These are phyloP conservation scores for Trypanosomatidae sp. DNA, from an alignment of 208 protist species.

Conservation along the genomic window DNA sequence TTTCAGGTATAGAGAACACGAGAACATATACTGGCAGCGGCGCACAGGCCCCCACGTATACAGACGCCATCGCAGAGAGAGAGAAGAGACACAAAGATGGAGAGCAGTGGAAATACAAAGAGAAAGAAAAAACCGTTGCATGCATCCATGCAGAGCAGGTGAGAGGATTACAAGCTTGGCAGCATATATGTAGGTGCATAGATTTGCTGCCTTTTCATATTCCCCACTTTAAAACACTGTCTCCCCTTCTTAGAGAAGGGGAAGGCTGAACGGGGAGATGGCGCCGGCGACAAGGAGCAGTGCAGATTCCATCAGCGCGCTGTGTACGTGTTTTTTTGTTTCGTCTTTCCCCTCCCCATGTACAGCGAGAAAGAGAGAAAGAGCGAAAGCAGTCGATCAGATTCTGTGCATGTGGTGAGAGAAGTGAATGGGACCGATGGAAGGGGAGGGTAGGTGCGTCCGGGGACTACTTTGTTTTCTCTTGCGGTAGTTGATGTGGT, in stretches of 20 bases:
- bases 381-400: not conserved
- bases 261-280: not conserved
- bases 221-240: not conserved
- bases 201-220: not conserved
- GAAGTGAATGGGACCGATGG: not conserved
- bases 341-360: too few species aligned
- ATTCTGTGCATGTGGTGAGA: not conserved
- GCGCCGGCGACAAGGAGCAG: too few species aligned
- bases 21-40: not conserved
- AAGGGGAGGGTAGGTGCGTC: not conserved
- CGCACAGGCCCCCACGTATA: not conserved
- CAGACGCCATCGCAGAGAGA: not conserved
- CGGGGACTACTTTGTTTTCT: not conserved
- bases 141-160: not conserved
- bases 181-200: not conserved
- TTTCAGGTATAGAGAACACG: not conserved
- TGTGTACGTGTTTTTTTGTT: too few species aligned
- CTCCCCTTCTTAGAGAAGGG: not conserved
- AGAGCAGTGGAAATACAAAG: conserved; percentile 1
- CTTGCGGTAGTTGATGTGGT: not conserved
- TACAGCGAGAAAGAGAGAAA: not conserved
- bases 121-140: not conserved
- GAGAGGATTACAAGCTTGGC: not conserved
- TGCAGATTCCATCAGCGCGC: too few species aligned
- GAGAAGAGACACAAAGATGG: not conserved